These are phyloP conservation scores for Rhynchospora pubera DNA, from an alignment of 176 grass and related monocot genomes.

Conservation along the genomic window DNA sequence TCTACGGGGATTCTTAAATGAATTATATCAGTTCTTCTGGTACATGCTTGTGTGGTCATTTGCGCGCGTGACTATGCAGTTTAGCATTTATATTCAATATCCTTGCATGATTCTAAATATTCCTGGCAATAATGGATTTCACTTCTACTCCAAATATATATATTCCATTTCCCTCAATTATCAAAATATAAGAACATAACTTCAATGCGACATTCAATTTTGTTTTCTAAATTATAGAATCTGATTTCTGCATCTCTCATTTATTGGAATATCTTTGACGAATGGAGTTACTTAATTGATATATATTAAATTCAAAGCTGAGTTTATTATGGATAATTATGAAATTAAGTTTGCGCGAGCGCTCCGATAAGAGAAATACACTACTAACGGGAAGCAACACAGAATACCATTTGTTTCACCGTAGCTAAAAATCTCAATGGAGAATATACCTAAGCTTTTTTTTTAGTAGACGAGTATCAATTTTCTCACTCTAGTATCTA, in stretches of 20 bases:
- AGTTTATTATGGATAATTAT: too few species aligned
- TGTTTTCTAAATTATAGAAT: too few species aligned
- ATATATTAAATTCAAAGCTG: too few species aligned
- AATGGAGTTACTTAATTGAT: too few species aligned
- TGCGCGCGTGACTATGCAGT: background rate
- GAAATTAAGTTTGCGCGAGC: too few species aligned
- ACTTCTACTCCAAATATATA: background rate
- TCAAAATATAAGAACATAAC: too few species aligned
- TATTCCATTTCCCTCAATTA: background rate
- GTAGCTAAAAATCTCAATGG: background rate
- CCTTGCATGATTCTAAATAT: background rate
- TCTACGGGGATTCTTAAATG: background rate
- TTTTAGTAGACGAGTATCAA: background rate
- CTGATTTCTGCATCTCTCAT: too few species aligned
- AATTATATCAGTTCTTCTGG: background rate
- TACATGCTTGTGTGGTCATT: background rate
- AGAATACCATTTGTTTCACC: background rate
- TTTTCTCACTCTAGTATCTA: background rate
- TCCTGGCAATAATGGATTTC: background rate
- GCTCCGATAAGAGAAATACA: too few species aligned
- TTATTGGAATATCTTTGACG: too few species aligned
- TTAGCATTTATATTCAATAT: background rate
- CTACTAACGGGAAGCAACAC: background rate
- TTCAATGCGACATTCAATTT: too few species aligned
- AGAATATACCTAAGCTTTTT: background rate